These are phyloP conservation scores for Ocimum tenuiflorum DNA, from an alignment of 257 asterid species.

Conservation along the genomic window DNA sequence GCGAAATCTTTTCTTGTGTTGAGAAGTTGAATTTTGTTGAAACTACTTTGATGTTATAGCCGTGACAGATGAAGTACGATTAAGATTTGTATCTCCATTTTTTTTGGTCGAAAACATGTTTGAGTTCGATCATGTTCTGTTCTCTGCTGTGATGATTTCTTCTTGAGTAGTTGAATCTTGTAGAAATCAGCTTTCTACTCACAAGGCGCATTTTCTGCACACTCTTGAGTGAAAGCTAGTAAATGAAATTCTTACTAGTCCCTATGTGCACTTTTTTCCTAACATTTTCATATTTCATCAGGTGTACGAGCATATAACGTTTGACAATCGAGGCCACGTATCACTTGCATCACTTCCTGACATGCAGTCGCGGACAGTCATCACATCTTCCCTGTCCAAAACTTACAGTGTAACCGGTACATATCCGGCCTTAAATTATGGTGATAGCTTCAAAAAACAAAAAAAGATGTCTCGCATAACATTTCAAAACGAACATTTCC, in stretches of 20 bases:
- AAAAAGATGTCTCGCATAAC: neutral
- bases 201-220: no score
- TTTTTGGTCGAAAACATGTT: no score
- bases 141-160: no score
- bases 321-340: slow-evolving; percentile 45
- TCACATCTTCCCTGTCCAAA: slow-evolving; percentile 87
- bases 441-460: neutral
- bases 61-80: no score
- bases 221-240: neutral
- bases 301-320: slow-evolving; percentile 89
- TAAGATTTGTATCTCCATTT: no score
- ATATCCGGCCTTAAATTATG: neutral
- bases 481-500: neutral
- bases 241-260: neutral
- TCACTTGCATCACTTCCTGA: slow-evolving; percentile 79
- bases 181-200: no score
- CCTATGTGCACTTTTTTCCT: neutral
- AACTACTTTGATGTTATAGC: no score
- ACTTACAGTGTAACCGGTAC: slow-evolving; percentile 79
- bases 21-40: neutral
- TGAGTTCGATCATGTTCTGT: no score
- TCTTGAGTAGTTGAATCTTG: no score
- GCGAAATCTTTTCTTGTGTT: neutral
- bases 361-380: slow-evolving; percentile 69
- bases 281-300: slow-evolving; percentile 14